Percentiles rank a stretch among this genome's conserved stretches.
phyloP scores from a whole-genome alignment of 495 filamentous ascomycete genomes.

The Diplogelasinospora grovesii region DNA sequence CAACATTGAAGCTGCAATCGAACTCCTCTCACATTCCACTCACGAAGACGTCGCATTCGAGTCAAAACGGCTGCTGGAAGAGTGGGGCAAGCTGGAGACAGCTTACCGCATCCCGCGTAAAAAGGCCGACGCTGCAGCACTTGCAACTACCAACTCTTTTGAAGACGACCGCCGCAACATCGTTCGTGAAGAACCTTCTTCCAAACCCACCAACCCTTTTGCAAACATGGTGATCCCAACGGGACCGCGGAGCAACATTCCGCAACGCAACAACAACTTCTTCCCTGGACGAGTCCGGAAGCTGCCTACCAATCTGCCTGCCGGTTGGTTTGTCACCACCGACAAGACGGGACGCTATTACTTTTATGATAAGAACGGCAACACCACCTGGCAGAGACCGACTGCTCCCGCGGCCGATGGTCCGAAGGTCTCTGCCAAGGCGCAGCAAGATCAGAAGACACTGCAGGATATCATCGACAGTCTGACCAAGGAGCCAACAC shows the following conservation, averaged over 20 bases:
- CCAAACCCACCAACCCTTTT: constrained; percentile 20
- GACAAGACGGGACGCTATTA: constrained; percentile 61
- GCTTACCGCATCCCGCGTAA: constrained; percentile 91
- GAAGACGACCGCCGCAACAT: constrained; percentile 58
- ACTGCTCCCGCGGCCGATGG: constrained; percentile 58
- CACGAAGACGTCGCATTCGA: constrained; percentile 70
- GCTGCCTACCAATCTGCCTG: constrained; percentile 54
- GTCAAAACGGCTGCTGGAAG: constrained; percentile 65
- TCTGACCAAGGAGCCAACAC: constrained; percentile 58
- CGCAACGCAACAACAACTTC: constrained; percentile 54
- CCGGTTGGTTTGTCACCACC: constrained; percentile 71
- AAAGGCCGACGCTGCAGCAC: constrained; percentile 40
- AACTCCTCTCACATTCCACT: constrained; percentile 57
- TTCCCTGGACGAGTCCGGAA: constrained; percentile 52
- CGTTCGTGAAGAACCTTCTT: constrained; percentile 48
- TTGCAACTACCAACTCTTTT: constrained; percentile 47
- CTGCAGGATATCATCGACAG: constrained; percentile 82
- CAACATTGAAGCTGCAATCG: constrained; percentile 82
- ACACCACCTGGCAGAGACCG: constrained; percentile 74
- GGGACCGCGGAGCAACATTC: constrained; percentile 58
- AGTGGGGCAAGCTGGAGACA: constrained; percentile 86
- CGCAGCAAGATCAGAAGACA: constrained; percentile 42
- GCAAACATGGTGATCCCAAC: constrained; percentile 44
- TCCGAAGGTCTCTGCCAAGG: constrained; percentile 58
- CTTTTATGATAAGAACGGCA: constrained; percentile 70